Percentiles rank a stretch among this genome's conserved stretches.
Conservation (phyloP, 352 stramenopile genomes). For the Phytophthora pisi region DNA sequence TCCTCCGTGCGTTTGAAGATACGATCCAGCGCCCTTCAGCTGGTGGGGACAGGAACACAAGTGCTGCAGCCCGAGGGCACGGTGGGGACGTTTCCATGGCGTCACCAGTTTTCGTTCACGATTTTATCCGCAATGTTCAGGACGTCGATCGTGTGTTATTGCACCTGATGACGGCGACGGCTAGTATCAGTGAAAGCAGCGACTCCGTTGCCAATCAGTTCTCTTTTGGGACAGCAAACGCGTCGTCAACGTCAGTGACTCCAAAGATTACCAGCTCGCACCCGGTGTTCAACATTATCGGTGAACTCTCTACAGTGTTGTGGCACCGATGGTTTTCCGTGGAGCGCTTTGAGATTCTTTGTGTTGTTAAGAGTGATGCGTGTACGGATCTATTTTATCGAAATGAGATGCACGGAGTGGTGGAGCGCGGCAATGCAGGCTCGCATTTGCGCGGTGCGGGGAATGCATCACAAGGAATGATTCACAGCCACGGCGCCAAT, state of each 20-base stretch:
- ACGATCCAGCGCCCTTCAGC: constrained; percentile 37
- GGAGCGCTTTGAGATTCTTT: constrained; percentile 85
- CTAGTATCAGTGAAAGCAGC: constrained; percentile 44
- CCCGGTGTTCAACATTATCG: constrained; percentile 91
- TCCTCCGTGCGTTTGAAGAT: constrained; percentile 85
- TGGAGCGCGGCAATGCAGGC: constrained; percentile 35
- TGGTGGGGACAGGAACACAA: constrained; percentile 9
- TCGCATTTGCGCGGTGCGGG: constrained; percentile 31
- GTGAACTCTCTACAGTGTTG: constrained; percentile 82
- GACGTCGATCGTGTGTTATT: constrained; percentile 86
- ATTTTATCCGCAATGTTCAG: constrained; percentile 87
- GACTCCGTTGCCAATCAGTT: constrained; percentile 66
- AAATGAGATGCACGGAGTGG: constrained; percentile 38
- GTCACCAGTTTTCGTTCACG: constrained; percentile 63
- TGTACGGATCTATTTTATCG: constrained; percentile 74
- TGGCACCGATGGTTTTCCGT: constrained; percentile 92
- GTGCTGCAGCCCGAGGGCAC: constrained; percentile 4
- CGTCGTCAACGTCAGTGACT: constrained; percentile 26
- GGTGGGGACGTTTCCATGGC: constrained; percentile 25
- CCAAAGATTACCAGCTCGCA: constrained; percentile 62
- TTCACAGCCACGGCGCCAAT: constrained; percentile 40
- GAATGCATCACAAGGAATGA: constrained; percentile 37
- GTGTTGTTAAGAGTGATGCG: constrained; percentile 70
- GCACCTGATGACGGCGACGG: constrained; percentile 83
- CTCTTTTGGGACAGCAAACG: constrained; percentile 66